Base-by-base conservation (phyloP, 306 rosid species). In the Rosa rugosa region DNA sequence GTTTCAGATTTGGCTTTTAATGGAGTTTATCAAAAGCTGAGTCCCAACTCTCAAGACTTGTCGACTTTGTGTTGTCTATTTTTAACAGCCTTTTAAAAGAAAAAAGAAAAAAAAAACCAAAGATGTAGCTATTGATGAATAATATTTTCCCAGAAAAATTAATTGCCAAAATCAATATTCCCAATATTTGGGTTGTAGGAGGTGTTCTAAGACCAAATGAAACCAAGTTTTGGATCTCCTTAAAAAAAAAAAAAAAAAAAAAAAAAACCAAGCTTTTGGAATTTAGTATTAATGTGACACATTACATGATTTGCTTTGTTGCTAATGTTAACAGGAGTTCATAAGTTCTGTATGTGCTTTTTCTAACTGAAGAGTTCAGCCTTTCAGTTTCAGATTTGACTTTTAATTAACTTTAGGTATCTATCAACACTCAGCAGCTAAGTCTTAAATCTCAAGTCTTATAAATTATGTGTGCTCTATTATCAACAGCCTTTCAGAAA, bases 361-460 rank as follows among this genome's bases (percentile, higher is more conserved):
- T 71, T 25, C 22, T 20, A 25, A 5, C 8, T 12, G 38, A 42
- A 42, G 70, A 8, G 70, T 34, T 66, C 71, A 66, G 71, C n/a
- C 6, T 66, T 36, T 36, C 71, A 66, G 47, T 38, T 40, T 38
- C 71, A 36, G 25, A 36, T 36, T 66, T 34, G 44, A 45, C 45
- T 65, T 34, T 38, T 18, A 18, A 66, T 38, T 20, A 13, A 63
- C 20, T 20, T 12, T 13, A 10, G 0, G 1, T 13, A 25, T 13
- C 13, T 5, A 50, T 50, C 11, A 20, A 9, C 27, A 56, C 27
- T 56, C 63, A 62, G 60, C 49, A 46, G 71, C 60, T 45, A 71
- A 46, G 44, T 51, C 71, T 41, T 34, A 45, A n/a, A 25, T 60
- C 60, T 75, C 68, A 45, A 11, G 31, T 45, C 71, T 75, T 16